Percentiles rank a stretch among this genome's conserved stretches.
Conservation (phyloP, 202 grass and related monocot species). For the Elaeis oleifera region DNA sequence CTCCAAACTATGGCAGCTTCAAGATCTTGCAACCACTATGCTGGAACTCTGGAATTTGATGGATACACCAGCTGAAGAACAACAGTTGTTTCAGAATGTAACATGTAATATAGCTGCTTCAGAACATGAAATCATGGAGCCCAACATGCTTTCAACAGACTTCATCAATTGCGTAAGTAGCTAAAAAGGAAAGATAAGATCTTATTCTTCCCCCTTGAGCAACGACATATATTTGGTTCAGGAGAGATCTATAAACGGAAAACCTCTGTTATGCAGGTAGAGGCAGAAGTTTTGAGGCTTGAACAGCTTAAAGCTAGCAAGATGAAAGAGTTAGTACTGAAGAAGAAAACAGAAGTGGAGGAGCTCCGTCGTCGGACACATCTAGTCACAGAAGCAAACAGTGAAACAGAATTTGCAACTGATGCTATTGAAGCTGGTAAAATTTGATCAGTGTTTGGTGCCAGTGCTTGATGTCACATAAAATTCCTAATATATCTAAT, state of each 20-base stretch:
- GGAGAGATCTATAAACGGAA: constrained; percentile 16
- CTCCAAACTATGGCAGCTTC: constrained; percentile 51
- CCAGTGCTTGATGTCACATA: too few species aligned
- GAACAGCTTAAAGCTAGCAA: constrained; percentile 83
- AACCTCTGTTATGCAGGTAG: constrained; percentile 44
- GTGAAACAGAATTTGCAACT: constrained; percentile 58
- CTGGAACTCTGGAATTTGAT: constrained; percentile 94
- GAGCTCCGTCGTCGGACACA: constrained; percentile 62
- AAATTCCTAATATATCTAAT: too few species aligned
- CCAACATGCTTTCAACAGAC: constrained; percentile 71
- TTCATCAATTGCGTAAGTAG: constrained; percentile 69
- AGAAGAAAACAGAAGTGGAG: constrained; percentile 83
- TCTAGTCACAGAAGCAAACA: constrained; percentile 56
- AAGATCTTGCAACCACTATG: constrained; percentile 87
- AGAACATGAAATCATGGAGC: constrained; percentile 82
- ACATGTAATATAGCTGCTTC: constrained; percentile 93
- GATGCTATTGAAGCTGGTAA: constrained; percentile 84
- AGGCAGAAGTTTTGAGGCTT: constrained; percentile 79
- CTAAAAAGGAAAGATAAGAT: too few species aligned
- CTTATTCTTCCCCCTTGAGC: neutral
- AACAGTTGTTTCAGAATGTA: constrained; percentile 78
- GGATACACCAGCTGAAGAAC: constrained; percentile 92
- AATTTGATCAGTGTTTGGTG: neutral
- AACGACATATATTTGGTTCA: too few species aligned
- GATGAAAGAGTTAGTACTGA: constrained; percentile 85